These are phyloP conservation scores for Coniochaeta ligniaria DNA, from an alignment of 2,329 filamentous ascomycete genomes.

Conservation along the genomic window DNA sequence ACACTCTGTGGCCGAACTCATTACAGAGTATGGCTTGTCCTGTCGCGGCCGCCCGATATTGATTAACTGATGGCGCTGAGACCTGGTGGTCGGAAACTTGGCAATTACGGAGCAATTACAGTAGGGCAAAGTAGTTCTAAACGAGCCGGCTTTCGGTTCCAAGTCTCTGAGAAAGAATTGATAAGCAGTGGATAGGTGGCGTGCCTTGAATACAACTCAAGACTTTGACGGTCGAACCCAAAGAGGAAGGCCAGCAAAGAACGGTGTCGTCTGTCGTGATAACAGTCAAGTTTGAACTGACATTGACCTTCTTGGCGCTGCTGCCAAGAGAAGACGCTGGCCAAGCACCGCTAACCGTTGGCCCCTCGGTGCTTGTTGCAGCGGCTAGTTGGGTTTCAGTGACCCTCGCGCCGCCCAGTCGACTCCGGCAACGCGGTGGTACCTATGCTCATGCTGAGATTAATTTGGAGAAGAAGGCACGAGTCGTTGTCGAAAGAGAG, in stretches of 20 bases:
- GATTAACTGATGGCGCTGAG: background rate
- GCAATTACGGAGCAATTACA: background rate
- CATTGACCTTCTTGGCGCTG: background rate
- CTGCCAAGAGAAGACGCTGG: background rate
- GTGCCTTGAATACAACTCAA: background rate
- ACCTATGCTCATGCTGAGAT: background rate
- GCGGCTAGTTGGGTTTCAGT: background rate
- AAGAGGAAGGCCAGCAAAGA: background rate
- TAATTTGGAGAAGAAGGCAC: background rate
- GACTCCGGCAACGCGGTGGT: background rate
- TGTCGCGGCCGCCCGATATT: background rate
- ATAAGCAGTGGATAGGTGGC: background rate
- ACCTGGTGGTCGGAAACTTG: background rate
- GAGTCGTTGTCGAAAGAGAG: background rate
- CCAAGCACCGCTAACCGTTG: background rate
- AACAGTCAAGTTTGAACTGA: slow-evolving; percentile 1
- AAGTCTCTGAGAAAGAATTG: background rate
- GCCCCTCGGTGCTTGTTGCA: background rate
- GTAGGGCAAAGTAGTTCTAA: background rate
- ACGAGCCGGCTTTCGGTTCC: background rate
- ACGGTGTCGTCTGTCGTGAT: background rate
- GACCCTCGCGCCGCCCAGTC: background rate
- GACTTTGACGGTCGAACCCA: background rate
- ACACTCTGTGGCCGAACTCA: background rate
- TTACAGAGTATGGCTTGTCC: background rate